Evolutionary conservation across 208 protist genomes (phyloP).

Genomic region (Trichomonas gallinae): DNA sequence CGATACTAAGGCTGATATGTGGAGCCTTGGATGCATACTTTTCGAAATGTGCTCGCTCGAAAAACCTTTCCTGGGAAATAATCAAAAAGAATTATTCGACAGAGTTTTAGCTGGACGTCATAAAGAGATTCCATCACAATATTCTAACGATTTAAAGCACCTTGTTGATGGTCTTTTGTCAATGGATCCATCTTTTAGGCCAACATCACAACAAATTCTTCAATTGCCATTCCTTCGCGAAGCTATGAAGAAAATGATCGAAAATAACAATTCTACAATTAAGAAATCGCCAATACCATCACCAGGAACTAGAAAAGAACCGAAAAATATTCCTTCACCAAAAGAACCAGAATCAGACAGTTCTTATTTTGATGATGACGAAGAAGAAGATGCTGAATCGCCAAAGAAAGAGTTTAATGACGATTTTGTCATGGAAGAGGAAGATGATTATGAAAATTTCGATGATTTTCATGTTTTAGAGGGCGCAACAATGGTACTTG

Average conservation of each 20-base stretch:
- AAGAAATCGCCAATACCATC: background rate
- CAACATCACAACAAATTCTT: background rate
- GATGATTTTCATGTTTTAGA: background rate
- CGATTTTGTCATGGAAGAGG: background rate
- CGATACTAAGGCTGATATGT: constrained; percentile 43
- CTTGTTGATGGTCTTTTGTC: background rate
- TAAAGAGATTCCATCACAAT: background rate
- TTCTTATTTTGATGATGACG: background rate
- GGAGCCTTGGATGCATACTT: constrained; percentile 47
- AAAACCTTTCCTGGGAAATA: constrained; percentile 35
- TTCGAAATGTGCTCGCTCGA: constrained; percentile 42
- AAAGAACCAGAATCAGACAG: background rate
- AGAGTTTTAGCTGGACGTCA: background rate
- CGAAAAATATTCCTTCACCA: background rate
- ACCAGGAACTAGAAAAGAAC: background rate
- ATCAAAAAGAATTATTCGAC: background rate
- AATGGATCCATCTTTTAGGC: background rate
- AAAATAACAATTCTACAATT: background rate
- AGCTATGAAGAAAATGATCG: background rate
- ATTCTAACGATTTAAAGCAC: background rate
- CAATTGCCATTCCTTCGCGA: background rate
- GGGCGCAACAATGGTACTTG: background rate
- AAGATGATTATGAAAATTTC: background rate
- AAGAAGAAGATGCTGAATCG: background rate
- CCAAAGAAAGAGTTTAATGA: background rate